Evolutionary conservation across 2,329 filamentous ascomycete species (phyloP), one percentile per base, ranked within the genome.

Genomic region (Byssothecium circinans): DNA sequence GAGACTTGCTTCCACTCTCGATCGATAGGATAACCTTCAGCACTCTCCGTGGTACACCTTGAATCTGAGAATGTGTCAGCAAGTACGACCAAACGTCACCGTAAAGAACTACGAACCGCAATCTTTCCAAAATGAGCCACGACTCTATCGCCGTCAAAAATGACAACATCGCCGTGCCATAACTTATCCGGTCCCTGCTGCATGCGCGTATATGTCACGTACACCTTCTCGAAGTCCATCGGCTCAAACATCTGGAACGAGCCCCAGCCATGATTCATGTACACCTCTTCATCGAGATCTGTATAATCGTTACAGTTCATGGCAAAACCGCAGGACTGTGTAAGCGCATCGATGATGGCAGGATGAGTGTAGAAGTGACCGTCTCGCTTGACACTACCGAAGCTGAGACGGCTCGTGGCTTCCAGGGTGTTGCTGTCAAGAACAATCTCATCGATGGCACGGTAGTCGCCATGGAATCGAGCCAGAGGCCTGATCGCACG

Each of bases 201-300:
- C 56, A 58, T 58, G 2, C 22, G 36, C 11, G 15, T 38, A 29
- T 56, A 53, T 4, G 56, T 46, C 0, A 25, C 44, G 33, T 57
- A 59, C 12, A 14, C 19, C 32, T 52, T 55, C 1, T 45, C 44
- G 11, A 22, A 30, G 22, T 48, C 34, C 1, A 59, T 30, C 2
- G 35, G 19, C 34, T 54, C 40, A n/a, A 34, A 53, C 2, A 54
- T 27, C 25, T 46, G 46, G 25, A 62, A 44, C 0, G 55, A 44
- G 2, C 37, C 36, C 58, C 58, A 62, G 14, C 58, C 58, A 36
- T 60, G 57, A 17, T 56, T 58, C 20, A 60, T 43, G 22, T 55
- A 62, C 0, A 56, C 43, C 4, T 54, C 35, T 4, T 29, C 20
- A 5, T 60, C 47, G 1, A 51, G 17, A 40, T 60, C 47, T 6